Conservation (phyloP, 306 rosid species). For the Parietaria judaica region DNA sequence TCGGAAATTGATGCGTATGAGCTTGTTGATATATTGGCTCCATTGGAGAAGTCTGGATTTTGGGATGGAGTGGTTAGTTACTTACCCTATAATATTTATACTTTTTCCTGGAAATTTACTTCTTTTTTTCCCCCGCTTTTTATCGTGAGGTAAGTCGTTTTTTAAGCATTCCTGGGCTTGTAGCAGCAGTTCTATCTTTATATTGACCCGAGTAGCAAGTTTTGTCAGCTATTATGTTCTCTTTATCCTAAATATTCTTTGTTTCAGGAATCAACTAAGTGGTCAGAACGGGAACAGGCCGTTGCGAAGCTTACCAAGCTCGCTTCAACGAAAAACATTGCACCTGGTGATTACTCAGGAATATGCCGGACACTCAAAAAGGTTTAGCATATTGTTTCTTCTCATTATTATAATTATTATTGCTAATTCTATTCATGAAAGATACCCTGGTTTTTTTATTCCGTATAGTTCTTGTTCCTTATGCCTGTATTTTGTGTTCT, state of each 20-base stretch:
- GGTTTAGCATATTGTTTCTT: conserved; percentile 32
- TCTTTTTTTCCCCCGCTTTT: too few species aligned
- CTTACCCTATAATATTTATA: background rate
- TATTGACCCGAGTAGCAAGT: background rate
- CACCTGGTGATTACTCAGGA: conserved; percentile 93
- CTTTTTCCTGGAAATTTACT: too few species aligned
- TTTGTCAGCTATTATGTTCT: background rate
- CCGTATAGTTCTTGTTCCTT: background rate
- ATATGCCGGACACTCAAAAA: conserved; percentile 82
- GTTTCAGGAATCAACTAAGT: conserved; percentile 85
- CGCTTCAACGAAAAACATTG: conserved; percentile 87
- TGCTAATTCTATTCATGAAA: background rate
- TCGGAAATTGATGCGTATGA: conserved; percentile 92
- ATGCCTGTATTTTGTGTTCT: background rate
- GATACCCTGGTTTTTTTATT: background rate
- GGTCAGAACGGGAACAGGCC: conserved; percentile 98
- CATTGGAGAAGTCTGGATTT: conserved; percentile 95
- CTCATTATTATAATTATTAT: background rate
- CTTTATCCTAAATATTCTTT: background rate
- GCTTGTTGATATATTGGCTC: conserved; percentile 92
- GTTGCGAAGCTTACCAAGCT: conserved; percentile 87
- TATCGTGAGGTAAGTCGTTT: too few species aligned
- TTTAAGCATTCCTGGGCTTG: background rate
- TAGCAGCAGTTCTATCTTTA: too few species aligned
- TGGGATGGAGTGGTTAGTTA: conserved; percentile 98